Evolutionary conservation across 1,139 yeast genomes (phyloP), one percentile per base, ranked within the genome.

Genomic region (Yamadazyma taylorii): DNA sequence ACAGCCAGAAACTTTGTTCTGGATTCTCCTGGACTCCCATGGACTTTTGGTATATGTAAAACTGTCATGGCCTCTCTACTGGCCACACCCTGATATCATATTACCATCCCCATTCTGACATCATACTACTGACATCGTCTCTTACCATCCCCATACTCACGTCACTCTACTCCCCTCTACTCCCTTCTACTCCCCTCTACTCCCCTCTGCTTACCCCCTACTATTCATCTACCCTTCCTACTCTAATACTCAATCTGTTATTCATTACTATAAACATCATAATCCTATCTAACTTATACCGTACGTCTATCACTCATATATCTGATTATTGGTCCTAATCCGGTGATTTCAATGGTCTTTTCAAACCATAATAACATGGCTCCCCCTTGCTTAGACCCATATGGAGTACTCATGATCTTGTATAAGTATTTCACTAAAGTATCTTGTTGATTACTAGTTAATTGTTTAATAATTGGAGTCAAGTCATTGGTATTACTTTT

Each of bases 311-410:
- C 97, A 34, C 89, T 78, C 64, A 89, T 73, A 61, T 79, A 88
- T 52, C 96, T 80, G 35, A 86, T 85, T 51, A 92, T 84, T 30
- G 96, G 86, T 9, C 96, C 96, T 57, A 85, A 81, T 13, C 97
- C 97, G 11, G 90, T 79, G 30, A 78, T 65, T 45, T 85, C 95
- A 28, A 87, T 82, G 17, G 94, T 78, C 63, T 88, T 89, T 52
- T 92, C 97, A 57, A 85, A 88, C 98, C 98, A 94, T 27, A 81
- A 76, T 54, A 94, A 77, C 52, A 94, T 63, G 38, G 83, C 72
- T 33, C 96, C 96, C 15, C 97, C 96, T 51, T 85, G 89, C 51
- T 85, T 86, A 48, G 89, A 88, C 4, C 94, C 88, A 49, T 80
- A 79, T 21, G 79, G 73, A 8, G 83, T 68, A 28, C 81, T 70